phyloP scores from a whole-genome alignment of 805 yeast genomes.

The Wickerhamiella galacta region DNA sequence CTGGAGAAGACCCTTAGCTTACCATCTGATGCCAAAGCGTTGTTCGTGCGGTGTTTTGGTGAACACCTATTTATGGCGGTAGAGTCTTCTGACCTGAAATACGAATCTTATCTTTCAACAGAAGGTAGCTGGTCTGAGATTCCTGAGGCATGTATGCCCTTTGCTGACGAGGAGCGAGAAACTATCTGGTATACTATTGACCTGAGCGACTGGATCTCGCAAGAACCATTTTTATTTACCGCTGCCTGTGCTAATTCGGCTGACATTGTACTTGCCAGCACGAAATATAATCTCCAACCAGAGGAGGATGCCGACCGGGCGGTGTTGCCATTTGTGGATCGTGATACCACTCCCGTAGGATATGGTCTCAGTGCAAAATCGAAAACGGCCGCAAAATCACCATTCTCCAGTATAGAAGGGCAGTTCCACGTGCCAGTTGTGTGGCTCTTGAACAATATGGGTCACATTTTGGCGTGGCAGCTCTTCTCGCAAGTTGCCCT shows the following conservation, averaged over 20 bases:
- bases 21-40: too few relatives aligned
- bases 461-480: slow-evolving; percentile 12
- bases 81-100: too few relatives aligned
- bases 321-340: slow-evolving; percentile 10
- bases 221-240: slow-evolving; percentile 1
- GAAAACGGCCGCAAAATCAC: neutral
- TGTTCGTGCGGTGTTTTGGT: too few relatives aligned
- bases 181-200: slow-evolving; percentile 8
- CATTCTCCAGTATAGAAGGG: slow-evolving; percentile 9
- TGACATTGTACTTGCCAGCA: slow-evolving; percentile 5
- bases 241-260: slow-evolving; percentile 11
- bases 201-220: slow-evolving; percentile 3
- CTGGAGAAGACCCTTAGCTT: too few relatives aligned
- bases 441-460: slow-evolving; percentile 13
- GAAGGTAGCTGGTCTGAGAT: slow-evolving; percentile 1
- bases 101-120: too few relatives aligned
- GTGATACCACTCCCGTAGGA: slow-evolving; percentile 12
- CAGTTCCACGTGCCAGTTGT: slow-evolving; percentile 8
- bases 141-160: slow-evolving; percentile 12
- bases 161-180: slow-evolving; percentile 6
- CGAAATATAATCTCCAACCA: slow-evolving; percentile 1
- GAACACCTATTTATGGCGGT: too few relatives aligned
- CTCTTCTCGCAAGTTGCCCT: slow-evolving; percentile 8
- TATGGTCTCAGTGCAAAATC: slow-evolving; percentile 7
- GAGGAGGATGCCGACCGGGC: slow-evolving; percentile 7